Evolutionary conservation across 768 basidiomycete species (phyloP), one percentile per base, ranked within the genome.

Genomic region (Lactarius sanguifluus): DNA sequence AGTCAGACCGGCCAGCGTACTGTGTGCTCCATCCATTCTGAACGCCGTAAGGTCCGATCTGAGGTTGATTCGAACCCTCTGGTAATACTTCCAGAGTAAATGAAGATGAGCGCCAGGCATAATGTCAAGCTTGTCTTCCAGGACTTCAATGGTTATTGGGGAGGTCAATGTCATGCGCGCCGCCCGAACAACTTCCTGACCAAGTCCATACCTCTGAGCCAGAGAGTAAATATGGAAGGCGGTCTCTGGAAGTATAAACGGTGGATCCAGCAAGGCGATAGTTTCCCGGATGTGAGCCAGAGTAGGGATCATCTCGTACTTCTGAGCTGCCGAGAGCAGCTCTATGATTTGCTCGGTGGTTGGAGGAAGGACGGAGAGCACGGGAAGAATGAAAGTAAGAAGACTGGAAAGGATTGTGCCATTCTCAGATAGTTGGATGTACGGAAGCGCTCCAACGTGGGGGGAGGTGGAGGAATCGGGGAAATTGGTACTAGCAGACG

Each of bases 161-260:
- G 32, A 34, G 15, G 16, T 34, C 15, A 56, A 20, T 13, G 47
- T 18, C 12, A 23, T 36, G 28, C 45, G 55, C 0, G 61, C 61
- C n/a, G 61, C 45, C 8, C 6, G 34, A n/a, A 36, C 20, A 18
- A 45, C 61, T 28, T 52, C 47, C 18, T 52, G 34, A 6, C 5
- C 23, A 32, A 62, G 61, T 16, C 61, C n/a, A 32, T 62, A 32
- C 2, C 13, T 45, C 28, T 47, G 34, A 16, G 61, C 61, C 13
- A 50, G 16, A 23, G 41, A 16, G 60, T 43, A 61, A 18, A 45
- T n/a, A 13, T 45, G 60, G 32, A 61, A 45, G 12, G 61, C 61
- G 18, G 32, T 62, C 28, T 62, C 47, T n/a, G 23, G 18, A 16
- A 23, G 32, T 23, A 62, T 34, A 8, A 52, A 12, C 7, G 32